phyloP scores from a whole-genome alignment of 768 basidiomycete species.

The Cystobasidium onofrii region DNA sequence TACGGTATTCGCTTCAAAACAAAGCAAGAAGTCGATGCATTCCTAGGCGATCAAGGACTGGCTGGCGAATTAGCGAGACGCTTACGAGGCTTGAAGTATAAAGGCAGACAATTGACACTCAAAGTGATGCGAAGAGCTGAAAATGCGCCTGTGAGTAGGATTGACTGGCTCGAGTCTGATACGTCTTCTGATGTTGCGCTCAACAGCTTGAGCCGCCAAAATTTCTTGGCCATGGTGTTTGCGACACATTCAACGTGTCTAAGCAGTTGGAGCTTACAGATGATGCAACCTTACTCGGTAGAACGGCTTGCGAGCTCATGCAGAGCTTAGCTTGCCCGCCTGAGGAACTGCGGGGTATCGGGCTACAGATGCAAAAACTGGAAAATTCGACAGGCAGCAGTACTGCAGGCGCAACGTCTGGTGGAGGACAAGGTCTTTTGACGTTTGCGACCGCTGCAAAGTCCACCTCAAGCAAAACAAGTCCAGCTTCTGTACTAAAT shows the following conservation, averaged over 20 bases:
- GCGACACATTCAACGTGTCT: conserved; percentile 73
- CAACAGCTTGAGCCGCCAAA: conserved; percentile 86
- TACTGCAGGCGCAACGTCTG: background rate
- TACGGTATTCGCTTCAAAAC: conserved; percentile 79
- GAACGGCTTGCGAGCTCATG: conserved; percentile 67
- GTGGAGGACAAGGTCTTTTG: conserved; percentile 1
- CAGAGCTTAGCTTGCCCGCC: conserved; percentile 68
- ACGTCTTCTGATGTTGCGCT: conserved; percentile 77
- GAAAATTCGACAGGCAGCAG: conserved; percentile 48
- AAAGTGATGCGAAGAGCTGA: conserved; percentile 84
- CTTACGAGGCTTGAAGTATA: conserved; percentile 60
- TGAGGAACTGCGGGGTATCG: conserved; percentile 79
- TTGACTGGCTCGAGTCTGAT: conserved; percentile 64
- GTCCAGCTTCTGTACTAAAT: background rate
- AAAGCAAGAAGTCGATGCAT: conserved; percentile 63
- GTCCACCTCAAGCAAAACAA: background rate
- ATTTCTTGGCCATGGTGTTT: conserved; percentile 83
- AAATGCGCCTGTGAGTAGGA: conserved; percentile 67
- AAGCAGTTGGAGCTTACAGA: conserved; percentile 55
- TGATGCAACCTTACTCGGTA: conserved; percentile 62
- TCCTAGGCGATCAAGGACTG: conserved; percentile 50
- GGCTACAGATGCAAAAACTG: conserved; percentile 81
- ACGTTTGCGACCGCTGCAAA: background rate
- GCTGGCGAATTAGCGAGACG: conserved; percentile 67
- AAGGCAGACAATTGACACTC: conserved; percentile 67